phyloP scores from a whole-genome alignment of 2,329 filamentous ascomycete species.

The Keithomyces neogunnii region DNA sequence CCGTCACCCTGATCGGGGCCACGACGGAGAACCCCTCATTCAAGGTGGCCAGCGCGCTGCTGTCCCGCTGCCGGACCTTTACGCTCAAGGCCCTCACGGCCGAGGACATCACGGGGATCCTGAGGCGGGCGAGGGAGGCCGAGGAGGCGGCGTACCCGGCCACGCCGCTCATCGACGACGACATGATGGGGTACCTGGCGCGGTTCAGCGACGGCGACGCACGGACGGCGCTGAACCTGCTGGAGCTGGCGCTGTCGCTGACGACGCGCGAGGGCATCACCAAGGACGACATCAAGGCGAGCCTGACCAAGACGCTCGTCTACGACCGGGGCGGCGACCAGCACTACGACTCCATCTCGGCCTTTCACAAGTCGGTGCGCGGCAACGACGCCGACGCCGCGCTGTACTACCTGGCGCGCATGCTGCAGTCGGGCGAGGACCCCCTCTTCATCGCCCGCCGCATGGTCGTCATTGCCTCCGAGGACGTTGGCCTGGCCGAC shows the following conservation, averaged over 20 bases:
- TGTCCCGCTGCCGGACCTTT: slow-evolving; percentile 87
- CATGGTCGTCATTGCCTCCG: slow-evolving; percentile 89
- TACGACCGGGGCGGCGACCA: slow-evolving; percentile 94
- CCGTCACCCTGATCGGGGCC: slow-evolving; percentile 85
- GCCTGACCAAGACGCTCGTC: slow-evolving; percentile 84
- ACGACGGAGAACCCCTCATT: slow-evolving; percentile 97
- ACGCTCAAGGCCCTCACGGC: slow-evolving; percentile 69
- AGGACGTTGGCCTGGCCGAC: slow-evolving; percentile 88
- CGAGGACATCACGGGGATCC: slow-evolving; percentile 63
- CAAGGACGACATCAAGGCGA: slow-evolving; percentile 67
- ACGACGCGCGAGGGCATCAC: slow-evolving; percentile 52
- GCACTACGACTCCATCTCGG: slow-evolving; percentile 95
- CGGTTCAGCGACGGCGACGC: slow-evolving; percentile 89
- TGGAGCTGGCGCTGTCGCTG: slow-evolving; percentile 80
- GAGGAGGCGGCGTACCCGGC: slow-evolving; percentile 39
- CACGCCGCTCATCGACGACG: slow-evolving; percentile 60
- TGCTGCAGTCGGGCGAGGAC: slow-evolving; percentile 93
- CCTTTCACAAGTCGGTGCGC: slow-evolving; percentile 91
- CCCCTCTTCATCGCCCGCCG: slow-evolving; percentile 85
- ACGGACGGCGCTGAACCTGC: slow-evolving; percentile 81
- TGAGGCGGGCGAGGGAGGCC: slow-evolving; percentile 62
- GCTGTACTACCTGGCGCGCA: slow-evolving; percentile 89
- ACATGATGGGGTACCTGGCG: slow-evolving; percentile 73
- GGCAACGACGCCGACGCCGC: slow-evolving; percentile 81
- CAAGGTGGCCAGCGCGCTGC: slow-evolving; percentile 77